Percentiles rank a stretch among this genome's conserved stretches.
These are phyloP conservation scores for Musa balbisiana DNA, from an alignment of 202 grass and related monocot species.

Conservation along the genomic window DNA sequence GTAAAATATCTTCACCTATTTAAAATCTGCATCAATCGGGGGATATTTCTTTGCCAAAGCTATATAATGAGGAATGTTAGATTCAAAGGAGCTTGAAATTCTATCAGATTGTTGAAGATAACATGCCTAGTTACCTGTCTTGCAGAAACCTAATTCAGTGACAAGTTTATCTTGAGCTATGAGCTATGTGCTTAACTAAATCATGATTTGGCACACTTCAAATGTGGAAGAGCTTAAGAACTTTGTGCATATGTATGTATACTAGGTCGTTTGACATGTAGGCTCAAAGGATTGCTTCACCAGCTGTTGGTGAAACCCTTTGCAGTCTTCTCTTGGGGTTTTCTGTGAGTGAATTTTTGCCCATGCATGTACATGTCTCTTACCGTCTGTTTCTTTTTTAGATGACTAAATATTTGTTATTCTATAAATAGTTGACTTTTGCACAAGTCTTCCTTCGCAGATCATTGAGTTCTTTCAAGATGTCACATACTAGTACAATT, in stretches of 20 bases:
- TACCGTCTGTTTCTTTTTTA: not conserved
- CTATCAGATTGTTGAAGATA: not conserved
- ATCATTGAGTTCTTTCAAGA: not conserved
- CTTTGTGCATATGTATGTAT: not conserved
- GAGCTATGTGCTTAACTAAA: no score
- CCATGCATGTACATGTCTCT: not conserved
- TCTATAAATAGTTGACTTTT: not conserved
- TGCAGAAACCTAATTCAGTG: no score
- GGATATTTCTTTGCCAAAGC: no score
- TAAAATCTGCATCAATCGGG: no score
- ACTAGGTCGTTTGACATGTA: not conserved
- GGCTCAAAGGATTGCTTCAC: not conserved
- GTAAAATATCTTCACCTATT: no score
- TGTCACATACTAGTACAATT: not conserved
- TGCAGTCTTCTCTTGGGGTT: not conserved
- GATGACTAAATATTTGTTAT: not conserved
- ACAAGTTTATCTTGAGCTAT: no score
- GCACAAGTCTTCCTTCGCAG: not conserved
- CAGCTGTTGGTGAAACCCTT: not conserved
- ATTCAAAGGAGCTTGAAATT: not conserved
- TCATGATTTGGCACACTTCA: no score
- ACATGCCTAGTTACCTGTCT: no score
- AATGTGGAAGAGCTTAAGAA: no score
- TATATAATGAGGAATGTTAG: not conserved
- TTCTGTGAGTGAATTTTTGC: not conserved